Evolutionary conservation across 345 rosid genomes (phyloP).

Genomic region (Salix koriyanagi): DNA sequence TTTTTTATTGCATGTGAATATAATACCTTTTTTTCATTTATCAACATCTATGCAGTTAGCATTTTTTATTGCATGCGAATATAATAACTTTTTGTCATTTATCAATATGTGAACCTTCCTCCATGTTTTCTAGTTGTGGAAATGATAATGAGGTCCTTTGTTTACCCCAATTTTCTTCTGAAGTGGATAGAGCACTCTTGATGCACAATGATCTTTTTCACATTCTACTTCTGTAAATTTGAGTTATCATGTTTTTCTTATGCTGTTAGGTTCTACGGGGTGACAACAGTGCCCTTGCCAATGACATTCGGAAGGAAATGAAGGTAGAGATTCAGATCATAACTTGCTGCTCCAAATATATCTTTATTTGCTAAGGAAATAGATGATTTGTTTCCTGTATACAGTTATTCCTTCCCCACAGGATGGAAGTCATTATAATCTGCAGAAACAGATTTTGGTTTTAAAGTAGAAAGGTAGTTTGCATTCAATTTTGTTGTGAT

Average conservation of each 20-base stretch:
- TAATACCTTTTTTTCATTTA: neutral
- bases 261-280: slow-evolving; percentile 63
- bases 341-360: neutral
- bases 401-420: neutral
- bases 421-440: neutral
- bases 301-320: slow-evolving; percentile 93
- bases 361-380: neutral
- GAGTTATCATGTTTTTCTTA: slow-evolving; percentile 4
- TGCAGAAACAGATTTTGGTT: neutral
- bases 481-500: neutral
- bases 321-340: slow-evolving; percentile 43
- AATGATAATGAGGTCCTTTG: slow-evolving; percentile 5
- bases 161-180: neutral
- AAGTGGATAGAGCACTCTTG: neutral
- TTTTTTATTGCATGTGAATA: neutral
- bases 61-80: neutral
- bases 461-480: neutral
- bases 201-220: neutral
- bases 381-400: neutral
- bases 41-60: neutral
- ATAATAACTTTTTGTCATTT: neutral
- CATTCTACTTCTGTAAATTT: neutral
- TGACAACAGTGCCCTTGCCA: slow-evolving; percentile 84
- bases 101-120: neutral
- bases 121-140: slow-evolving; percentile 1